Evolutionary conservation across 305 asterid genomes (phyloP).

Genomic region (Rubia peregrina): DNA sequence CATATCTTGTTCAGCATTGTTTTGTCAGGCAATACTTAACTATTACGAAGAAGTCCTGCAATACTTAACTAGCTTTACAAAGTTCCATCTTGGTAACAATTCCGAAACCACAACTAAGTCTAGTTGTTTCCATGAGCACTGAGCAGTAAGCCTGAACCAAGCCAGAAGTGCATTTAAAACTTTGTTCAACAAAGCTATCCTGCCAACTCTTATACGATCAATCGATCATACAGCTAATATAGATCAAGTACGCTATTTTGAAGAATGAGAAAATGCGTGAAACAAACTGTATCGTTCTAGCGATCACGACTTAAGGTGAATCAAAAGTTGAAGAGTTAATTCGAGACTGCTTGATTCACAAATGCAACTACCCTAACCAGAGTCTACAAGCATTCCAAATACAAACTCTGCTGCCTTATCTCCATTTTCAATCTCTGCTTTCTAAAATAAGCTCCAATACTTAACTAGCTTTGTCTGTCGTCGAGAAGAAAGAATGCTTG

Average conservation of each 20-base stretch:
- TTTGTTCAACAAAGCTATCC: not conserved
- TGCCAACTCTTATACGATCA: not conserved
- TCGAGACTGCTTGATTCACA: not conserved
- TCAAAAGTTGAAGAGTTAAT: not conserved
- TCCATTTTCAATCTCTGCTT: not conserved
- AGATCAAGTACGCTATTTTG: not conserved
- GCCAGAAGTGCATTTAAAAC: not conserved
- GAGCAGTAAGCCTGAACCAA: not conserved
- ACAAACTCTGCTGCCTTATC: not conserved
- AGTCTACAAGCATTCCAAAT: not conserved
- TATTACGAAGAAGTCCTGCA: not conserved
- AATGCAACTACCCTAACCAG: not conserved
- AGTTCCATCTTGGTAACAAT: not conserved
- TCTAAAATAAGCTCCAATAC: not conserved
- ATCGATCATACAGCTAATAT: not conserved
- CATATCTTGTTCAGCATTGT: too few species aligned
- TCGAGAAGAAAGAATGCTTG: too few species aligned
- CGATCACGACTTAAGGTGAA: not conserved
- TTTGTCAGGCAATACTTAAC: too few species aligned
- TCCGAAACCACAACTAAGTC: not conserved
- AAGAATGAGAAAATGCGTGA: not conserved
- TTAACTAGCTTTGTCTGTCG: too few species aligned
- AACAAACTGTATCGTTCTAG: not conserved
- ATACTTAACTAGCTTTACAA: not conserved
- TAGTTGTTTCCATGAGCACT: not conserved